A percentile compares a stretch with the other conserved stretches of the same genome.
phyloP scores from a whole-genome alignment of 2,329 filamentous ascomycete genomes.

The Mollisia scopiformis region DNA sequence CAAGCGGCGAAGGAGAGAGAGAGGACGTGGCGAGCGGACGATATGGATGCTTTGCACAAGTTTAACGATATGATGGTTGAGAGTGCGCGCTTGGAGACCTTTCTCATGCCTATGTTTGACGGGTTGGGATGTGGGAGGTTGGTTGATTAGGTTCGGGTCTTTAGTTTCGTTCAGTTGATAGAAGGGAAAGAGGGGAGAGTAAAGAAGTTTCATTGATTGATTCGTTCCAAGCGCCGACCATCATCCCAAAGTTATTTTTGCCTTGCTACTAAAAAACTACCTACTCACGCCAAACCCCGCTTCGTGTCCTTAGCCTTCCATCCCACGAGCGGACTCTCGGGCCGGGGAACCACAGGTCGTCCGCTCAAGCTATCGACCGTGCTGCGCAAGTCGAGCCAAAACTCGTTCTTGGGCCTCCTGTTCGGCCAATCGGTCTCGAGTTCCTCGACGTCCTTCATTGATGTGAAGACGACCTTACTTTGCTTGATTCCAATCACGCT shows the following conservation, averaged over 20 bases:
- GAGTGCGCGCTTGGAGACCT: slow-evolving; percentile 39
- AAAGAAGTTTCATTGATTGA: too few species aligned
- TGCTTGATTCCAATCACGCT: slow-evolving; percentile 92
- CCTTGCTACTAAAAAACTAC: background rate
- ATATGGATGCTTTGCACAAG: slow-evolving; percentile 32
- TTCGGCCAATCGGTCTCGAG: slow-evolving; percentile 93
- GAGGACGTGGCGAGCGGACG: slow-evolving; percentile 6
- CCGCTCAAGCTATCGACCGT: slow-evolving; percentile 86
- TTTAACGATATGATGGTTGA: slow-evolving; percentile 41
- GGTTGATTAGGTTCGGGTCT: background rate
- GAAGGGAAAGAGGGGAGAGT: background rate
- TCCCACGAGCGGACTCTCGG: slow-evolving; percentile 54
- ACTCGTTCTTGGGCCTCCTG: slow-evolving; percentile 79
- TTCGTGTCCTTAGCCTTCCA: slow-evolving; percentile 63
- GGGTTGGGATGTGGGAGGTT: slow-evolving; percentile 39
- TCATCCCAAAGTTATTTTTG: too few species aligned
- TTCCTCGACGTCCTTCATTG: slow-evolving; percentile 79
- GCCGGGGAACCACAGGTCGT: slow-evolving; percentile 52
- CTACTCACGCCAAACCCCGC: slow-evolving; percentile 45
- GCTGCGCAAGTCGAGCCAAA: slow-evolving; percentile 81
- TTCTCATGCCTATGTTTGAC: slow-evolving; percentile 44
- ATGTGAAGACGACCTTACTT: slow-evolving; percentile 83
- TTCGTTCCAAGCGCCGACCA: too few species aligned
- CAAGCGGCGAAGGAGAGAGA: slow-evolving; percentile 9
- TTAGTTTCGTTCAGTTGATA: background rate